Conservation (phyloP, 345 rosid genomes). For the Bretschneidera sinensis region DNA sequence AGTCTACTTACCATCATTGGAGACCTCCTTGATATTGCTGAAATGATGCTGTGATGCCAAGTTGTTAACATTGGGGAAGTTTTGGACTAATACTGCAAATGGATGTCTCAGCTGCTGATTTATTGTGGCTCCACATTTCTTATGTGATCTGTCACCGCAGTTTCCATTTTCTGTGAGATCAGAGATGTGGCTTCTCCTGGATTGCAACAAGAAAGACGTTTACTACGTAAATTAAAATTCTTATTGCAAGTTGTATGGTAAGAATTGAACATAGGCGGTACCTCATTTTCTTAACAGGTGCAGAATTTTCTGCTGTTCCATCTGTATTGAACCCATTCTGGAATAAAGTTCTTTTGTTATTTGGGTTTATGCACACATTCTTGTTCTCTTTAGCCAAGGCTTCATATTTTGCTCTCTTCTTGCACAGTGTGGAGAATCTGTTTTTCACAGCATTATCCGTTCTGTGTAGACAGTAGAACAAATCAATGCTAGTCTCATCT, state of each 20-base stretch:
- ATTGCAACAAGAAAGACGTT: conserved; percentile 3
- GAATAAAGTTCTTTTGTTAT: conserved; percentile 63
- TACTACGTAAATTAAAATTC: neutral
- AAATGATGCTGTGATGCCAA: conserved; percentile 24
- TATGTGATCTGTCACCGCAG: conserved; percentile 51
- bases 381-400: conserved; percentile 78
- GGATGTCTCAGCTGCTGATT: conserved; percentile 61
- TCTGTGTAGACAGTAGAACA: conserved; percentile 39
- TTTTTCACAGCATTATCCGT: conserved; percentile 99
- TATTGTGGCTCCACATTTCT: conserved; percentile 26
- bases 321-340: conserved; percentile 37
- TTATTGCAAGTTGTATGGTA: neutral
- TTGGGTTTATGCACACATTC: conserved; percentile 43
- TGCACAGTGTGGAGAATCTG: conserved; percentile 91
- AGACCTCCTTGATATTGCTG: conserved; percentile 31
- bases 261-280: conserved; percentile 12
- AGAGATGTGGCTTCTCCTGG: conserved; percentile 70
- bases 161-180: conserved; percentile 35
- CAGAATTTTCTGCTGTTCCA: conserved; percentile 34
- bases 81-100: conserved; percentile 51
- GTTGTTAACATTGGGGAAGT: conserved; percentile 29
- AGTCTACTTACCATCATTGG: conserved; percentile 39
- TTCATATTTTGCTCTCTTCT: conserved; percentile 96
- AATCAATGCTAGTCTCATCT: conserved; percentile 5
- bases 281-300: conserved; percentile 58